Percentiles rank a stretch among this genome's conserved stretches.
Conservation (phyloP, 2,329 filamentous ascomycete species). For the Gaeumannomyces sp. region DNA sequence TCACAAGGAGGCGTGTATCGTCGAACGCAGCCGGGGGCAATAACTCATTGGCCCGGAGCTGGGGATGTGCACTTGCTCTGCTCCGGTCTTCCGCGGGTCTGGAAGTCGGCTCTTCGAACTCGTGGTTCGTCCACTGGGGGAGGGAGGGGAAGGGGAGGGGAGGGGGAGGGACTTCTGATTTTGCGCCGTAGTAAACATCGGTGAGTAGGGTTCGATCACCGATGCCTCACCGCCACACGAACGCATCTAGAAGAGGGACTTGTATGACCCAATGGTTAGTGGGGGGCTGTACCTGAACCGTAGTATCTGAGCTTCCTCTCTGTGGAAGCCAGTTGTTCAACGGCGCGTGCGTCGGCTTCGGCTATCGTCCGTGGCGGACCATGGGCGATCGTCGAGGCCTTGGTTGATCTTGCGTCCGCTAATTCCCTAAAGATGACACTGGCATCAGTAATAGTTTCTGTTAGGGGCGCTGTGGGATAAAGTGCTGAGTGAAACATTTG, state of each 20-base stretch:
- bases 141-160: too few species aligned
- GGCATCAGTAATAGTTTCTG: neutral
- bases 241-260: neutral
- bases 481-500: neutral
- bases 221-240: neutral
- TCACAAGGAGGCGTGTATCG: too few species aligned
- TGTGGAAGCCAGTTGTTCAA: too few species aligned
- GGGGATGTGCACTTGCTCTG: too few species aligned
- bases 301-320: neutral
- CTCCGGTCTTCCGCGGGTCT: too few species aligned
- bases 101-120: too few species aligned
- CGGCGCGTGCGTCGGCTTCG: neutral
- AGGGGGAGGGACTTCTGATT: too few species aligned
- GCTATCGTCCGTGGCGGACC: neutral
- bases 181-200: too few species aligned
- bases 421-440: neutral
- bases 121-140: too few species aligned
- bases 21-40: too few species aligned
- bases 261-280: too few species aligned
- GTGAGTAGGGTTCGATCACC: neutral
- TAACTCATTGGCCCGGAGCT: too few species aligned
- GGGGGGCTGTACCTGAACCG: neutral
- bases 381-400: neutral
- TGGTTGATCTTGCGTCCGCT: neutral
- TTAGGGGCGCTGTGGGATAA: neutral